Evolutionary conservation across 2,329 filamentous ascomycete genomes (phyloP), one percentile per base, ranked within the genome.

Genomic region (Colletotrichum sojae): DNA sequence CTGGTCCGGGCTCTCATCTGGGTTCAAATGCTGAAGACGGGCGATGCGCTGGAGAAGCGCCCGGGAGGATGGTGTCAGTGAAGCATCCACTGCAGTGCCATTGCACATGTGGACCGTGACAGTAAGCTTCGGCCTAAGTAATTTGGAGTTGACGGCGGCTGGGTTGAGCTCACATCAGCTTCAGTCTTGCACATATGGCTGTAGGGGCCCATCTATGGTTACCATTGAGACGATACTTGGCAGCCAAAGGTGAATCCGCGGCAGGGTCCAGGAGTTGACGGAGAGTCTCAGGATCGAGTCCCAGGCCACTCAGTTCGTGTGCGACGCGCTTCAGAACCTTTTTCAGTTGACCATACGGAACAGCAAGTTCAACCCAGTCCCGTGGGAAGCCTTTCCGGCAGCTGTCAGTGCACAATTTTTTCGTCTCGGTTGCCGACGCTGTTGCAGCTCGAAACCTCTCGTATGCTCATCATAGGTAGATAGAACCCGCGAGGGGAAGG

Each of bases 271-370:
- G 84, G 31, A 96, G 85, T 66, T 88, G 86, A 54, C 89, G 86
- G 63, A 97, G 82, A 2, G 91, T 94, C 10, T 91, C 86, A 5
- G 88, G 88, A 72, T 93, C 91, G 36, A 97, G 88, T 8, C 94
- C 94, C 15, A 95, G 82, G 40, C 86, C 85, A 48, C 85, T 82
- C 60, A 97, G 85, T 82, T 97, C 93, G 59, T 83, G 82, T 72
- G 91, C 89, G 57, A 97, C 91, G 76, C 91, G 91, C 77, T 95
- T 95, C 77, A 97, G 91, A 80, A 92, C 93, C 83, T 97, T 97
- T 81, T 97, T 97, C 65, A 97, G 87, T 79, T 94, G 89, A 52
- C 91, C 88, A 78, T 97, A 97, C 3, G 92, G 93, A 71, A 97
- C 93, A 56, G 94, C 94, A 31, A 90, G 90, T 52, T 91, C 86